A percentile compares a stretch with the other conserved stretches of the same genome.
Evolutionary conservation across 1,284 basidiomycete species (phyloP).

Genomic region (Afroboletus lepidellus): DNA sequence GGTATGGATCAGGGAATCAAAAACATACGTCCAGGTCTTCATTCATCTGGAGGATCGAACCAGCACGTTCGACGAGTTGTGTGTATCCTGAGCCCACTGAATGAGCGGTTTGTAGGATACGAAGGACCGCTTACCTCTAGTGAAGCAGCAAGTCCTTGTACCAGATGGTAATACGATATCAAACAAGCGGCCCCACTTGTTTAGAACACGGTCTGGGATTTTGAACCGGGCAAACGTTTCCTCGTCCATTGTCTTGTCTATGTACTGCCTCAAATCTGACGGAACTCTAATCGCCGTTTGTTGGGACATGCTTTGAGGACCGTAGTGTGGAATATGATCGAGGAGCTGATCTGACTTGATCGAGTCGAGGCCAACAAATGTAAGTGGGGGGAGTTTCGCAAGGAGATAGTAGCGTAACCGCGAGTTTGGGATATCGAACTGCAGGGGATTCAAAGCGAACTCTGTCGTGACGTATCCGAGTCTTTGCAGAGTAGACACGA

Average conservation of each 20-base stretch:
- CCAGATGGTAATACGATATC: conserved; percentile 70
- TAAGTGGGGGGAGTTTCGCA: conserved; percentile 49
- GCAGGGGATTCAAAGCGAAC: conserved; percentile 67
- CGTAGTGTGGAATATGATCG: conserved; percentile 21
- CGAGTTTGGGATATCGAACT: conserved; percentile 77
- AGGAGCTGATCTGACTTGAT: conserved; percentile 16
- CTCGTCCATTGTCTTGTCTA: conserved; percentile 43
- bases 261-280: conserved; percentile 43
- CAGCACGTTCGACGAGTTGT: conserved; percentile 68
- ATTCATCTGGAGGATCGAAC: conserved; percentile 72
- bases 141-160: conserved; percentile 72
- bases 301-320: neutral
- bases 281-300: neutral
- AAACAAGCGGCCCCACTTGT: conserved; percentile 74
- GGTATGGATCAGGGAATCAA: neutral
- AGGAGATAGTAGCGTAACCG: conserved; percentile 77
- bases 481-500: conserved; percentile 47
- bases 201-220: conserved; percentile 61
- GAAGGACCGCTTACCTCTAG: conserved; percentile 50
- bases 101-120: neutral
- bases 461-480: conserved; percentile 61
- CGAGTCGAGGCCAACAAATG: conserved; percentile 29
- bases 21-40: conserved; percentile 58
- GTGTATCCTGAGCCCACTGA: conserved; percentile 56
- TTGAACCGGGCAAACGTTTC: conserved; percentile 25